These are phyloP conservation scores for Pulveroboletus sp. DNA, from an alignment of 768 basidiomycete species.

Conservation along the genomic window DNA sequence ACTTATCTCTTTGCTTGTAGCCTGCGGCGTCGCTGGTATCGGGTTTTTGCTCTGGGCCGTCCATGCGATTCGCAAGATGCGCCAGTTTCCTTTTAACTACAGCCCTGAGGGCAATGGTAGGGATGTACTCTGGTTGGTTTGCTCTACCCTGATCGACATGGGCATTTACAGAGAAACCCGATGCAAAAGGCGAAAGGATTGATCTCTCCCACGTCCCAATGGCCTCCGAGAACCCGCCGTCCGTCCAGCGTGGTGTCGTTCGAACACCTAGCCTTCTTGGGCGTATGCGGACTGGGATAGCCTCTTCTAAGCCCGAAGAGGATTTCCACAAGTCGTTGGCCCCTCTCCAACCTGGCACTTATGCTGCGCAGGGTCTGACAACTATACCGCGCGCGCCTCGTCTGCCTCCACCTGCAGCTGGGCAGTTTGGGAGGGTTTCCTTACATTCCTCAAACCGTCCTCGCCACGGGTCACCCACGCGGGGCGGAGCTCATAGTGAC, in stretches of 20 bases:
- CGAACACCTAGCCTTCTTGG: constrained; percentile 3
- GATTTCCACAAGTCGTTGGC: neutral
- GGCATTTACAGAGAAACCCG: neutral
- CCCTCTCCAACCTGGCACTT: neutral
- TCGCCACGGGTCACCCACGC: neutral
- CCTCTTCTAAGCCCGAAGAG: constrained; percentile 1
- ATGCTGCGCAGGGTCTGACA: neutral
- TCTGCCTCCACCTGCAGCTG: neutral
- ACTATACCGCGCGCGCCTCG: neutral
- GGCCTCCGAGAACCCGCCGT: neutral
- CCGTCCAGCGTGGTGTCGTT: constrained; percentile 3
- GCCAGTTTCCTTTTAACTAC: constrained; percentile 7
- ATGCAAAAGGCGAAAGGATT: neutral
- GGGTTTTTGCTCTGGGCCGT: constrained; percentile 20
- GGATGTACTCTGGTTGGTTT: neutral
- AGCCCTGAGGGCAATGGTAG: neutral
- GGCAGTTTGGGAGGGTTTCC: neutral
- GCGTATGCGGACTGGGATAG: constrained; percentile 9
- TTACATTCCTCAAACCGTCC: neutral
- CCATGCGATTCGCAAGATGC: constrained; percentile 20
- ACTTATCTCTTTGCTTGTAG: neutral
- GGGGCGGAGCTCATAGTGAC: neutral
- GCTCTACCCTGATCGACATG: neutral
- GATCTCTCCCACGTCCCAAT: constrained; percentile 6
- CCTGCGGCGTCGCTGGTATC: constrained; percentile 15